Percentiles rank a stretch among this genome's conserved stretches.
Evolutionary conservation across 495 filamentous ascomycete genomes (phyloP).

Genomic region (Pseudoneurospora amorphoporcata): DNA sequence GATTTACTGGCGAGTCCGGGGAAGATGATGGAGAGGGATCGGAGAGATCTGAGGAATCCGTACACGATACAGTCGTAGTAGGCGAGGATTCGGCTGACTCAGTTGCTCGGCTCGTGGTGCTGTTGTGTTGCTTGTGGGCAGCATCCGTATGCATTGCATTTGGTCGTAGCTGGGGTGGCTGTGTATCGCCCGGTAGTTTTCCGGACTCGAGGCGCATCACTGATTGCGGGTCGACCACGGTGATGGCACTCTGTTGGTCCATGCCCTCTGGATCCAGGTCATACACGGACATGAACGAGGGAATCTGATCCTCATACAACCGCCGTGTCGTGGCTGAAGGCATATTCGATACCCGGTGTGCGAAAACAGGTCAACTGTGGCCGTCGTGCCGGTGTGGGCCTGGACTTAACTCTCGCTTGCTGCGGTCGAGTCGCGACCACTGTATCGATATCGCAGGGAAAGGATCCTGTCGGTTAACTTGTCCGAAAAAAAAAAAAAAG

Average conservation of each 20-base stretch:
- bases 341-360: conserved; percentile 29
- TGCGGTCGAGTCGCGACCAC: conserved; percentile 18
- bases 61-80: conserved; percentile 88
- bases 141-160: conserved; percentile 24
- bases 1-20: conserved; percentile 70
- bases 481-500: background rate
- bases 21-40: conserved; percentile 87
- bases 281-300: conserved; percentile 65
- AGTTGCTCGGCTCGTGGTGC: conserved; percentile 68
- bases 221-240: conserved; percentile 32
- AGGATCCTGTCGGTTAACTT: background rate
- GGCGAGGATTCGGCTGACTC: conserved; percentile 91
- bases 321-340: conserved; percentile 42
- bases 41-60: conserved; percentile 78
- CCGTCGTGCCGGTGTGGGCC: background rate
- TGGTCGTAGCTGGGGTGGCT: conserved; percentile 25
- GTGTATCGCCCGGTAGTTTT: conserved; percentile 15
- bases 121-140: conserved; percentile 49
- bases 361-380: conserved; percentile 1
- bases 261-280: conserved; percentile 38
- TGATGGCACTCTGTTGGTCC: conserved; percentile 34
- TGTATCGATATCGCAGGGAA: conserved; percentile 5
- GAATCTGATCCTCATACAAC: conserved; percentile 55
- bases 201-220: conserved; percentile 30
- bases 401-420: conserved; percentile 5